Evolutionary conservation across 2,329 filamentous ascomycete species (phyloP).

Genomic region (Diaporthe capsici): DNA sequence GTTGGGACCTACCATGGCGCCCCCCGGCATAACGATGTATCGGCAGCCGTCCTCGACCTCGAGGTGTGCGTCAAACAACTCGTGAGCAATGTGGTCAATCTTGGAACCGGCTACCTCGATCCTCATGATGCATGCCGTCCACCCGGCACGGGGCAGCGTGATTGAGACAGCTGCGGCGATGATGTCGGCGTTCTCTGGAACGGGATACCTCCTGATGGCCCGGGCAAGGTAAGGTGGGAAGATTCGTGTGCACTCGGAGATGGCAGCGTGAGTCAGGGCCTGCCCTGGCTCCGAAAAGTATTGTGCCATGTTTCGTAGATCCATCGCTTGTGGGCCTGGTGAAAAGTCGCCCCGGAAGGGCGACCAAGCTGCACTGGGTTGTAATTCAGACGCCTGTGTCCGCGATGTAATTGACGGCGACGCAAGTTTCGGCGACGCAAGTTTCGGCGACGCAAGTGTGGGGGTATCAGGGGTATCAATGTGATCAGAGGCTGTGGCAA

Average conservation of each 20-base stretch:
- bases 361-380: too few species aligned
- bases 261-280: too few species aligned
- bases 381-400: too few species aligned
- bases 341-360: too few species aligned
- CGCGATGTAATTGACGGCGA: too few species aligned
- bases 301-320: too few species aligned
- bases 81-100: background rate
- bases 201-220: background rate
- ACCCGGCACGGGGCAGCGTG: background rate
- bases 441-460: too few species aligned
- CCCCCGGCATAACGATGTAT: background rate
- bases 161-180: constrained; percentile 1
- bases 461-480: too few species aligned
- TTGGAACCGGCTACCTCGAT: background rate
- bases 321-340: too few species aligned
- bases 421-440: too few species aligned
- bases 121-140: background rate
- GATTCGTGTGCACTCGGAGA: background rate
- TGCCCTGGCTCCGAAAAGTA: too few species aligned
- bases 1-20: background rate
- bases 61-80: background rate
- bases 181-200: background rate
- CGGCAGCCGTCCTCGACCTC: background rate
- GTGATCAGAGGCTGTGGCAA: too few species aligned
- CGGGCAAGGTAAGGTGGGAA: background rate